These are phyloP conservation scores for Kwoniella europaea DNA, from an alignment of 768 basidiomycete species.

Conservation along the genomic window DNA sequence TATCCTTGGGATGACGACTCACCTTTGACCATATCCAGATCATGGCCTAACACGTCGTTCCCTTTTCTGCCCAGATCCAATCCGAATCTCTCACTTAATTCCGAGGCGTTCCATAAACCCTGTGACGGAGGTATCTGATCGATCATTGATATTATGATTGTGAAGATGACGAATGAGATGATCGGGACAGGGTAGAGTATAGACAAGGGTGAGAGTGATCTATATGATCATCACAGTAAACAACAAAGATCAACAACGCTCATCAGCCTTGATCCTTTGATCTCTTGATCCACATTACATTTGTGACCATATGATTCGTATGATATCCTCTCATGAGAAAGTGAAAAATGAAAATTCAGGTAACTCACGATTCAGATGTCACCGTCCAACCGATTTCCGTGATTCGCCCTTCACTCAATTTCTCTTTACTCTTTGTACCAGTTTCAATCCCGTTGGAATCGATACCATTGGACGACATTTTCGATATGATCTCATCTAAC, in stretches of 20 bases:
- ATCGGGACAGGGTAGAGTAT: slow-evolving; percentile 29
- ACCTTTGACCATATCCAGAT: slow-evolving; percentile 29
- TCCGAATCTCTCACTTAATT: slow-evolving; percentile 32
- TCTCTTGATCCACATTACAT: too few relatives aligned
- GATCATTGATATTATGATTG: slow-evolving; percentile 27
- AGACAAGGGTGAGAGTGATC: too few relatives aligned
- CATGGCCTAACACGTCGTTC: slow-evolving; percentile 11
- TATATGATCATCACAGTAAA: not conserved
- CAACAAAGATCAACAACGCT: not conserved
- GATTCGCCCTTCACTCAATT: slow-evolving; percentile 25
- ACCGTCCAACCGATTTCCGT: slow-evolving; percentile 34
- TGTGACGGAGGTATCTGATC: slow-evolving; percentile 25
- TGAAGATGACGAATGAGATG: slow-evolving; percentile 37
- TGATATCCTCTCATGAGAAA: too few relatives aligned
- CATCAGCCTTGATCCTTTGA: not conserved
- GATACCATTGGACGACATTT: not conserved
- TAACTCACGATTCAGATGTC: slow-evolving; percentile 36
- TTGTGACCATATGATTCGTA: too few relatives aligned
- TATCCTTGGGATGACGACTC: slow-evolving; percentile 9
- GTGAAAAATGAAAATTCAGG: not conserved
- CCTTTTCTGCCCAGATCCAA: slow-evolving; percentile 30
- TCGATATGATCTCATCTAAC: slow-evolving; percentile 12
- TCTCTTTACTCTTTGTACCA: slow-evolving; percentile 17
- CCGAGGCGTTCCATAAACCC: slow-evolving; percentile 19
- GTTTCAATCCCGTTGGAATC: slow-evolving; percentile 8